Percentiles rank a stretch among this genome's conserved stretches.
phyloP scores from a whole-genome alignment of 164 flowering plant species.

The Sextonia rubra region DNA sequence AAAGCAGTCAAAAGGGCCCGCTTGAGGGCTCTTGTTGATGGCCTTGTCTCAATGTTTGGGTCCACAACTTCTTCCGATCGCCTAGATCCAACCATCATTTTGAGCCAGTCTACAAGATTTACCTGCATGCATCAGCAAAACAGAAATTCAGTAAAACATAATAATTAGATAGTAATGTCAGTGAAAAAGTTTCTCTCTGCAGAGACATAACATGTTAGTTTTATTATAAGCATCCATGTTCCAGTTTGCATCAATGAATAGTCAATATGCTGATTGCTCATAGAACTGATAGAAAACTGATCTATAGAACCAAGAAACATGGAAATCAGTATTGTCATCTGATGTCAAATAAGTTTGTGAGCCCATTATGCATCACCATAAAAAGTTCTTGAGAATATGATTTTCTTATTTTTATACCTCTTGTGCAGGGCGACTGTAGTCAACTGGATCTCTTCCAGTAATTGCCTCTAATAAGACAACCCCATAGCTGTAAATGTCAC shows the following conservation, averaged over 20 bases:
- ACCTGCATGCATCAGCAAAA: conserved; percentile 41
- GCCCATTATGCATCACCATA: neutral
- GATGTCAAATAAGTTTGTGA: neutral
- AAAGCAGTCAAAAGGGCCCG: conserved; percentile 80
- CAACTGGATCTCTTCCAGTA: conserved; percentile 88
- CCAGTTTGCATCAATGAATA: neutral
- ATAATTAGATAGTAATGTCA: too few relatives aligned
- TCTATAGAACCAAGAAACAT: neutral
- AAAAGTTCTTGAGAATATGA: neutral
- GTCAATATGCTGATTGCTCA: neutral
- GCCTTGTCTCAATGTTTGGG: conserved; percentile 62
- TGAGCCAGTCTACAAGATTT: conserved; percentile 85
- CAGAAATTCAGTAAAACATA: neutral
- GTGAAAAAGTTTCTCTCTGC: too few relatives aligned
- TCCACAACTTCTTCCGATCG: conserved; percentile 85
- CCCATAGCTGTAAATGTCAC: conserved; percentile 91
- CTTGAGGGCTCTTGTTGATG: conserved; percentile 76
- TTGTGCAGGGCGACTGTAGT: conserved; percentile 58
- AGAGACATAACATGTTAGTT: neutral
- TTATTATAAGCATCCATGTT: neutral
- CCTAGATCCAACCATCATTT: conserved; percentile 76
- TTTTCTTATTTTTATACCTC: conserved; percentile 44
- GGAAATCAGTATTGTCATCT: neutral
- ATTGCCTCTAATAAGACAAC: conserved; percentile 81
- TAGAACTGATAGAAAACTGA: too few relatives aligned